phyloP scores from a whole-genome alignment of 345 rosid genomes.

The Acer yangbiense region DNA sequence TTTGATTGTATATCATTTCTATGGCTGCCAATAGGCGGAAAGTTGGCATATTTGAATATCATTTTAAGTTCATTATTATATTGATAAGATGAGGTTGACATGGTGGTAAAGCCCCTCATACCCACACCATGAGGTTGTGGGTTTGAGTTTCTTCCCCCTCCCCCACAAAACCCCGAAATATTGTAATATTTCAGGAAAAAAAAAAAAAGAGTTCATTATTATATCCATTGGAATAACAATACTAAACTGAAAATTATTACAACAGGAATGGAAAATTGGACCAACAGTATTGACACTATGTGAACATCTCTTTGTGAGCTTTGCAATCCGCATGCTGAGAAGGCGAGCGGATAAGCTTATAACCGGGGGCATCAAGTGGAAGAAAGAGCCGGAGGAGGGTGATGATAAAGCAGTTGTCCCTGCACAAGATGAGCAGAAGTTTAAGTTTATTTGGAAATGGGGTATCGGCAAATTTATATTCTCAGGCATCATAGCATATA shows the following conservation, averaged over 20 bases:
- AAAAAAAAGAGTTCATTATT: too few relatives aligned
- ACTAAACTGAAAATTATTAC: neutral
- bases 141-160: too few relatives aligned
- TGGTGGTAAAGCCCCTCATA: too few relatives aligned
- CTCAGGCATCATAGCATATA: constrained; percentile 79
- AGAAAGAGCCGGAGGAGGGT: constrained; percentile 30
- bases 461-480: constrained; percentile 67
- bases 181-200: too few relatives aligned
- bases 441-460: constrained; percentile 69
- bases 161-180: too few relatives aligned
- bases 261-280: constrained; percentile 89
- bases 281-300: constrained; percentile 77
- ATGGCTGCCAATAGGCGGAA: neutral
- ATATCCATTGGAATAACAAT: neutral
- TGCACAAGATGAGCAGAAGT: constrained; percentile 36
- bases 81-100: too few relatives aligned
- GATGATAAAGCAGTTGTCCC: constrained; percentile 41
- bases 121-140: too few relatives aligned
- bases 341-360: constrained; percentile 56
- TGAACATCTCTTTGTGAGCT: constrained; percentile 92
- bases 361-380: constrained; percentile 38
- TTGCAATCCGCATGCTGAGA: constrained; percentile 70
- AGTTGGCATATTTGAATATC: neutral
- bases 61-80: neutral
- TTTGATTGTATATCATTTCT: neutral